A percentile compares a stretch with the other conserved stretches of the same genome.
Conservation (phyloP, 352 stramenopile species). For the Phytophthora brassicae region DNA sequence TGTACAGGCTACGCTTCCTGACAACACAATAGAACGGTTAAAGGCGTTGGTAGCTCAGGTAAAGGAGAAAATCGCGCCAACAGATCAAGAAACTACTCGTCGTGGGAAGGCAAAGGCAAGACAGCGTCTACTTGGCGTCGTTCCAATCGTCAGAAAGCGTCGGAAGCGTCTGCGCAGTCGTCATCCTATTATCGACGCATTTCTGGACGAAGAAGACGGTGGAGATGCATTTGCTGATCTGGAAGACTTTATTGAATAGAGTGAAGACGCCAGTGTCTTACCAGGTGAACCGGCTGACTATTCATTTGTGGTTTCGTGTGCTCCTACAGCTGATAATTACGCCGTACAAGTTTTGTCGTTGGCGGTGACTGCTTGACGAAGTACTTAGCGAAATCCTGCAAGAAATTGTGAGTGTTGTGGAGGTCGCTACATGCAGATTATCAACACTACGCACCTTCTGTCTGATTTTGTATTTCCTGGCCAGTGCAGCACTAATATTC, state of each 20-base stretch:
- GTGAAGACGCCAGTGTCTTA: neutral
- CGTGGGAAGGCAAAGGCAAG: slow-evolving; percentile 26
- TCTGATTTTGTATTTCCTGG: slow-evolving; percentile 47
- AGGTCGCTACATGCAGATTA: neutral
- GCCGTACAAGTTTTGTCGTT: slow-evolving; percentile 37
- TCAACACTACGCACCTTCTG: slow-evolving; percentile 36
- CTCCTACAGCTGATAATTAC: slow-evolving; percentile 39
- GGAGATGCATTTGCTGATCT: slow-evolving; percentile 70
- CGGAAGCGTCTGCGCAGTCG: slow-evolving; percentile 60
- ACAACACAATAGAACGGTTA: slow-evolving; percentile 28
- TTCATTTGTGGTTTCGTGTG: too few relatives aligned
- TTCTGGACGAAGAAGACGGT: slow-evolving; percentile 69
- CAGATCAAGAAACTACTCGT: slow-evolving; percentile 3
- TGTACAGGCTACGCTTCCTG: slow-evolving; percentile 30
- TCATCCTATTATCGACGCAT: slow-evolving; percentile 78
- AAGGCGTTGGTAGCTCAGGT: slow-evolving; percentile 41
- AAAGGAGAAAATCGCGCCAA: slow-evolving; percentile 41
- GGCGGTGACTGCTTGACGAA: slow-evolving; percentile 35
- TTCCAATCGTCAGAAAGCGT: slow-evolving; percentile 58
- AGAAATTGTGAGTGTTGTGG: neutral
- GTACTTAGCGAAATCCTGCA: slow-evolving; percentile 52
- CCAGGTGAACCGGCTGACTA: too few relatives aligned
- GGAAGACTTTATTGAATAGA: slow-evolving; percentile 80
- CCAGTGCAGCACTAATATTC: slow-evolving; percentile 33
- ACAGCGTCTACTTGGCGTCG: slow-evolving; percentile 46